Evolutionary conservation across 495 filamentous ascomycete species (phyloP).

Genomic region (Friedmanniomyces endolithicus): DNA sequence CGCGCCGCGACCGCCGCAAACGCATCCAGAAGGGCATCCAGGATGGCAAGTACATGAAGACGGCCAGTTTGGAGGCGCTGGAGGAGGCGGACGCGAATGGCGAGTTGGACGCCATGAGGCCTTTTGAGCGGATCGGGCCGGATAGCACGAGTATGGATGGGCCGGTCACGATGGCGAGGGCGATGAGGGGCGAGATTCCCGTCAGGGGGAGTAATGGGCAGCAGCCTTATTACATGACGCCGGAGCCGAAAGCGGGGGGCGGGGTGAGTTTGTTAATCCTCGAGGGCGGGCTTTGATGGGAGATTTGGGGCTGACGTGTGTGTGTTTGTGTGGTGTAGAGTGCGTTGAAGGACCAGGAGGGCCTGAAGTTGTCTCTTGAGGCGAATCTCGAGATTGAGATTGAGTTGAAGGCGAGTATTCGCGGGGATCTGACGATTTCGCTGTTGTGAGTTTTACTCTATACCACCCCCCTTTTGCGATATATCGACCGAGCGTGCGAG

Average conservation of each 20-base stretch:
- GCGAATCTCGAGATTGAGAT: slow-evolving; percentile 37
- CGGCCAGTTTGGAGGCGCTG: slow-evolving; percentile 30
- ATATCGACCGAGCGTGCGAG: no score
- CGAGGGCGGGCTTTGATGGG: no score
- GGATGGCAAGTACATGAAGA: slow-evolving; percentile 35
- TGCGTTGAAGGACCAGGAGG: slow-evolving; percentile 28
- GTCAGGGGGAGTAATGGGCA: slow-evolving; percentile 33
- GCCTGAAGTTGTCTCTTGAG: slow-evolving; percentile 33
- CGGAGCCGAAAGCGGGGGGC: slow-evolving; percentile 6
- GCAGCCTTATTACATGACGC: slow-evolving; percentile 27
- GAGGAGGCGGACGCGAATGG: slow-evolving; percentile 34
- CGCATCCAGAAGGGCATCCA: slow-evolving; percentile 27
- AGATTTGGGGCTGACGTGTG: neutral
- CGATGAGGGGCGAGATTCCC: slow-evolving; percentile 36
- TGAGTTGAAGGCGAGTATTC: slow-evolving; percentile 35
- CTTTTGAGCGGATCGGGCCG: slow-evolving; percentile 38
- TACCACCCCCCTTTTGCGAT: neutral
- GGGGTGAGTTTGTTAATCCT: no score
- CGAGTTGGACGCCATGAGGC: slow-evolving; percentile 34
- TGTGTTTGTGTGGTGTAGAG: slow-evolving; percentile 7
- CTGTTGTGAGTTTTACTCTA: slow-evolving; percentile 29
- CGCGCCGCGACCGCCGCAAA: slow-evolving; percentile 30
- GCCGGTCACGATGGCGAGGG: slow-evolving; percentile 35
- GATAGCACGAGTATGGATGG: slow-evolving; percentile 39
- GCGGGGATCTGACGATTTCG: slow-evolving; percentile 33